Conservation (phyloP, 805 yeast species). For the Starmerella khaoyaiensis region DNA sequence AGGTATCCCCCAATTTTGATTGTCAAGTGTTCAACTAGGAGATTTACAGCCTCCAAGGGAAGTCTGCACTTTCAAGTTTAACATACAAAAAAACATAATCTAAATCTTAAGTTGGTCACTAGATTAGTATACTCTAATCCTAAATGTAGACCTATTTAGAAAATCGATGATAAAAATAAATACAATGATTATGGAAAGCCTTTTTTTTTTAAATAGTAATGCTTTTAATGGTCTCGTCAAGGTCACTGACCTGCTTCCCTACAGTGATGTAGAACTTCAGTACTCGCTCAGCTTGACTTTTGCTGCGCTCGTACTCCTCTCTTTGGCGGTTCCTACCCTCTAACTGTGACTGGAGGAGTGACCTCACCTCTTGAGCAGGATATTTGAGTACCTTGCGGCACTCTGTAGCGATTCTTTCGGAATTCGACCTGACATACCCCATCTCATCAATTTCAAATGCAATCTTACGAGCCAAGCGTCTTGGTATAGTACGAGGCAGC, state of each 20-base stretch:
- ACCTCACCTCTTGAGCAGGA: slow-evolving; percentile 73
- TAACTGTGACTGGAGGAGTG: slow-evolving; percentile 50
- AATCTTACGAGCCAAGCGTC: slow-evolving; percentile 65
- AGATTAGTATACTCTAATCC: too few species aligned
- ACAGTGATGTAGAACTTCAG: slow-evolving; percentile 42
- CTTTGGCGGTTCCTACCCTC: slow-evolving; percentile 50
- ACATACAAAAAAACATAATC: too few species aligned
- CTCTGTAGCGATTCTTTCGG: slow-evolving; percentile 68
- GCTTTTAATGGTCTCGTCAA: slow-evolving; percentile 4
- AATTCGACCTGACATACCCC: slow-evolving; percentile 70
- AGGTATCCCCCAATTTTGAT: too few species aligned
- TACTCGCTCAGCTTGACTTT: slow-evolving; percentile 45
- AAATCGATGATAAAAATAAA: background rate
- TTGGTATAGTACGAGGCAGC: slow-evolving; percentile 78
- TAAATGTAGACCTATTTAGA: too few species aligned
- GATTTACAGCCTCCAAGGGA: too few species aligned
- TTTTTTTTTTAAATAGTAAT: background rate
- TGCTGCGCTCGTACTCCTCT: slow-evolving; percentile 39
- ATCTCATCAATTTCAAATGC: slow-evolving; percentile 45
- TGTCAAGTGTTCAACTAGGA: too few species aligned
- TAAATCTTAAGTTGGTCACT: too few species aligned
- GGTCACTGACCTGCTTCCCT: slow-evolving; percentile 30
- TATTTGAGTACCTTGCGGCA: slow-evolving; percentile 65
- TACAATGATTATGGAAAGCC: background rate
- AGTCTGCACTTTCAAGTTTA: too few species aligned